Conservation (phyloP, 2,329 filamentous ascomycete genomes). For the Paracamarosporium sp. region DNA sequence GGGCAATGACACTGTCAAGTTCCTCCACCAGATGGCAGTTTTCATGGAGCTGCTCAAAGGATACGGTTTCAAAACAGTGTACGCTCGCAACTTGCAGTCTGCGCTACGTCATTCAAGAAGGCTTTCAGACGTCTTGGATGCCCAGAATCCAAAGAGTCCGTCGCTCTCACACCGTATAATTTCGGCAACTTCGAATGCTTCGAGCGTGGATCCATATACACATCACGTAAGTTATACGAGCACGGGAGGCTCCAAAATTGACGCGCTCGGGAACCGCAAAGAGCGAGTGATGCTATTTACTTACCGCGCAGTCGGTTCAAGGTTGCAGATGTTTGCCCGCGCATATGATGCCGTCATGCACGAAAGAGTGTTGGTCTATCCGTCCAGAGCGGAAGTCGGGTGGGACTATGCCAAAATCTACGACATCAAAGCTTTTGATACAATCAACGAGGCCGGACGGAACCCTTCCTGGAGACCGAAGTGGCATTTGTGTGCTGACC, state of each 20-base stretch:
- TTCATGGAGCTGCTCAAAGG: not conserved
- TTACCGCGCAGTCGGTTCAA: not conserved
- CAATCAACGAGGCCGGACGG: not conserved
- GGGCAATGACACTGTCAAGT: not conserved
- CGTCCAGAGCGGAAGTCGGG: not conserved
- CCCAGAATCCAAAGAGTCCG: too few species aligned
- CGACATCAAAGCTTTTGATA: not conserved
- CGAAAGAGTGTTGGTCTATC: not conserved
- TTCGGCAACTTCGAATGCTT: not conserved
- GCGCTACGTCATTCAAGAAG: not conserved
- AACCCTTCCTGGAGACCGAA: not conserved
- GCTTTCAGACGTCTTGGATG: not conserved
- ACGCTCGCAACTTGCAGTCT: not conserved
- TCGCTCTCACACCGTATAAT: too few species aligned
- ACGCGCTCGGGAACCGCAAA: too few species aligned
- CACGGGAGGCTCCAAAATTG: too few species aligned
- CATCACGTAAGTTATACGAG: too few species aligned
- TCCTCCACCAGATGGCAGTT: not conserved
- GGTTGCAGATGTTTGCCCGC: not conserved
- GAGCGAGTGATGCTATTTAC: not conserved
- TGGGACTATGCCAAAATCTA: not conserved
- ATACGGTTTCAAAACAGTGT: not conserved
- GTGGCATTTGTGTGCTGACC: not conserved
- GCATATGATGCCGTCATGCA: not conserved
- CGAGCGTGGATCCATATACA: not conserved